A percentile compares a stretch with the other conserved stretches of the same genome.
phyloP scores from a whole-genome alignment of 805 yeast species.

The Candida railenensis region DNA sequence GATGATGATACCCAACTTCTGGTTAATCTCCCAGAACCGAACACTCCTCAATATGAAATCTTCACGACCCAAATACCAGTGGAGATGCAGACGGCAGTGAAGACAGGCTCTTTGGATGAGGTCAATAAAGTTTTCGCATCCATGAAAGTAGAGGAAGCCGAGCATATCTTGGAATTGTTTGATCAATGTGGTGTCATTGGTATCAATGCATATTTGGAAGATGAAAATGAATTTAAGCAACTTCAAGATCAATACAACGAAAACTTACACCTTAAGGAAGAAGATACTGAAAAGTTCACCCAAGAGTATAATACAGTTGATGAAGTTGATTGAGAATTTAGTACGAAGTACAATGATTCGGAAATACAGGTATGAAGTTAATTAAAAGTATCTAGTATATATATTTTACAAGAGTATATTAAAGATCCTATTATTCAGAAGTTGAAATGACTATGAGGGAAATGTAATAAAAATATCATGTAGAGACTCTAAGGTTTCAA shows the following conservation, averaged over 20 bases:
- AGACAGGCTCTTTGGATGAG: conserved; percentile 66
- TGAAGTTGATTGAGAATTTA: conserved; percentile 18
- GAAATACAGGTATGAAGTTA: neutral
- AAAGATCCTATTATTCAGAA: neutral
- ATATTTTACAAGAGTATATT: neutral
- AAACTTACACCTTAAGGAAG: conserved; percentile 13
- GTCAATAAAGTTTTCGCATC: conserved; percentile 80
- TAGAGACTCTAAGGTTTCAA: neutral
- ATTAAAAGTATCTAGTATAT: neutral
- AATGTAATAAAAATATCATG: neutral
- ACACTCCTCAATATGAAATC: conserved; percentile 53
- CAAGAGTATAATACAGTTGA: conserved; percentile 15
- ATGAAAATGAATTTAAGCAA: conserved; percentile 64
- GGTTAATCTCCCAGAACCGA: conserved; percentile 63
- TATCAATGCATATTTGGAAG: conserved; percentile 71
- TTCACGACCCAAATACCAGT: conserved; percentile 56
- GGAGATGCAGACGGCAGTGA: conserved; percentile 73
- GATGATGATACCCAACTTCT: conserved; percentile 79
- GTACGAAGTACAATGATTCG: neutral
- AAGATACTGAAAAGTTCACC: conserved; percentile 8
- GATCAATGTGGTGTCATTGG: conserved; percentile 83
- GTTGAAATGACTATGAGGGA: neutral
- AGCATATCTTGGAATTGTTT: conserved; percentile 66
- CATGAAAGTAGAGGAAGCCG: conserved; percentile 77
- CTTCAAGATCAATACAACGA: conserved; percentile 49